phyloP scores from a whole-genome alignment of 441 rosid species.

The Aquilaria agallochum region DNA sequence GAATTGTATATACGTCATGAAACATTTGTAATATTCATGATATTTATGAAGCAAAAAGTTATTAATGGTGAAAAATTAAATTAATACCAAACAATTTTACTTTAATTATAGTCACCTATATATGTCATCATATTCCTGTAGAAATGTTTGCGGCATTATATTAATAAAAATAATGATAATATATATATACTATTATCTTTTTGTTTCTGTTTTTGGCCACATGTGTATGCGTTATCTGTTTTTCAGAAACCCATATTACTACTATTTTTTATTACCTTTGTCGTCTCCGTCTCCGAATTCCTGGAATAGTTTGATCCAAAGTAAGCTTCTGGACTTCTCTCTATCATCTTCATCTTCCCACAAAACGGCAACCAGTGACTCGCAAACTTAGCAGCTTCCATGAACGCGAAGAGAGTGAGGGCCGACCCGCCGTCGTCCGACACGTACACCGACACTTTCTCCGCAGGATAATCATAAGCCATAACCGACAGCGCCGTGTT shows the following conservation, averaged over 20 bases:
- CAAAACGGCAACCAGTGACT: constrained; percentile 44
- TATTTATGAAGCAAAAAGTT: no score
- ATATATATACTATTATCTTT: no score
- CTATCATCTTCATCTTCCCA: constrained; percentile 4
- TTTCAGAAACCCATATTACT: background rate
- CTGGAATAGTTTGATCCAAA: constrained; percentile 23
- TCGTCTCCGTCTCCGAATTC: constrained; percentile 22
- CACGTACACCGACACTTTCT: constrained; percentile 55
- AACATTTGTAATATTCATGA: no score
- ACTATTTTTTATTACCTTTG: constrained; percentile 44
- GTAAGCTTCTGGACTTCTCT: constrained; percentile 36
- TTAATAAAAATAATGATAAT: no score
- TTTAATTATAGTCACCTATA: no score
- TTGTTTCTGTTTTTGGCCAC: no score
- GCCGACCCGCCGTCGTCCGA: constrained; percentile 65
- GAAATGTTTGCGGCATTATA: no score
- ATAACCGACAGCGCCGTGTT: constrained; percentile 71
- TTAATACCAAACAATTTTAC: no score
- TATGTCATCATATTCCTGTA: no score
- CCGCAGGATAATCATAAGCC: constrained; percentile 73
- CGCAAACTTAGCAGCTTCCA: constrained; percentile 63
- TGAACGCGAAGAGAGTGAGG: constrained; percentile 48
- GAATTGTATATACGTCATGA: no score
- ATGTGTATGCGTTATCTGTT: no score
- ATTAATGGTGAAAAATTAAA: no score